Evolutionary conservation across 495 filamentous ascomycete genomes (phyloP), one percentile per base, ranked within the genome.

Genomic region (Niebla homalea): DNA sequence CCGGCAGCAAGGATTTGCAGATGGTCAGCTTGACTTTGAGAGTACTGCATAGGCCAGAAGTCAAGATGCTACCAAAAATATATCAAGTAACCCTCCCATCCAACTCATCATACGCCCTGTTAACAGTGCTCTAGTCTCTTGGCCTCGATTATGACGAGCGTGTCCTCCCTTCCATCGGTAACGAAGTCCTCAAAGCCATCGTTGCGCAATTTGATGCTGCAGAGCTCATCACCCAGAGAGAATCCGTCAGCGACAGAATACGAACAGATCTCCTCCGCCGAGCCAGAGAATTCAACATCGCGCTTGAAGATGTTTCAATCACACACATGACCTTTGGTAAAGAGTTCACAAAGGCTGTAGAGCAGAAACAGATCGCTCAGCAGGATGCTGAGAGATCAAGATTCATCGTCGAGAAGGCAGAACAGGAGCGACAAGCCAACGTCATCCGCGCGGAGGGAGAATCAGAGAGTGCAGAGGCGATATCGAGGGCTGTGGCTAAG

Each of bases 341-440:
- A 72, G 92, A 99, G 71, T 99, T 99, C 81, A 99, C 92, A 51
- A 79, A 80, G 55, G 92, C 92, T 53, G 92, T 99, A 60, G 92
- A 99, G 73, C 93, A 99, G 77, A 99, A 99, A 78, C 92, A 99
- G 75, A 99, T 99, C 67, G 92, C 92, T 22, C 92, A 99, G 72
- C 92, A 99, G 69, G 92, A 99, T 63, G 92, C 92, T 51, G 92
- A 99, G 76, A 77, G 92, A 48, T 89, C 90, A 22, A 75, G 92
- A 50, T 99, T 99, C 72, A 89, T 99, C 61, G 92, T 98, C 68
- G 92, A 98, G 81, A 86, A 87, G 62, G 93, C 92, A 53, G 92
- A 98, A 79, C 92, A 98, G 76, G 92, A 98, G 73, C 76, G 92
- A 58, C 93, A 98, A 72, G 92, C 92, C 51, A 96, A 90, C 67